Base-by-base conservation (phyloP, 129 eudicot genomes). In the Kitagawia praeruptora region DNA sequence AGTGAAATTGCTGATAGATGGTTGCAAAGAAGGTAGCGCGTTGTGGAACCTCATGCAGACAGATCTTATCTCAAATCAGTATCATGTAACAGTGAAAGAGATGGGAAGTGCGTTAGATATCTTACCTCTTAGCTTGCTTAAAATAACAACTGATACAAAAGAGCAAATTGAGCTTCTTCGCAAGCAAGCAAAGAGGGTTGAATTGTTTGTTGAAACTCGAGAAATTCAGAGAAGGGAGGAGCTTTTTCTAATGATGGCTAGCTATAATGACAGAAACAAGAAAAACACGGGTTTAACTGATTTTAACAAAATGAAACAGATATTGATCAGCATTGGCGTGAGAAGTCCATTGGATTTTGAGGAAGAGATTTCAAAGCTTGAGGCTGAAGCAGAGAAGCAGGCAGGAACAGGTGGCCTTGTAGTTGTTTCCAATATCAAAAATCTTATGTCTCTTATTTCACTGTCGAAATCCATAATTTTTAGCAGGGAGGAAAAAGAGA, bases 121-220 rank as follows among this genome's bases (percentile, higher is more conserved):
- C 28, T 83, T 93, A 73, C 98, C 98, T 47, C 82, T 91, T 70
- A 88, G 91, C 67, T 85, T 87, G 87, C 88, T 91, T 28, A 85
- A 88, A 58, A 83, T 91, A 78, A 84, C 90, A 4, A 85, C 85
- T 0, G 97, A 91, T 54, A 85, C 91, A 12, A 91, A 71, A 81
- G 98, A 91, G 87, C 98, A 91, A 87, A 90, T 91, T 45, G 98
- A 91, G 80, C 93, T 93, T 77, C 97, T 93, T 70, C 96, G 84
- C 84, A 91, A 88, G 81, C 98, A 93, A 84, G 91, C 92, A 8
- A 91, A 87, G 78, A 87, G 96, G 51, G 86, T 79, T 78, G 89
- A 91, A 56, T 81, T 86, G 71, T 85, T 85, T 64, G 83, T 87
- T 70, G 96, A 91, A 69, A 79, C 75, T 18, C 75, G 82, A 74